Evolutionary conservation across 176 grass and related monocot species (phyloP), one percentile per base, ranked within the genome.

Genomic region (Oryza glaberrima): DNA sequence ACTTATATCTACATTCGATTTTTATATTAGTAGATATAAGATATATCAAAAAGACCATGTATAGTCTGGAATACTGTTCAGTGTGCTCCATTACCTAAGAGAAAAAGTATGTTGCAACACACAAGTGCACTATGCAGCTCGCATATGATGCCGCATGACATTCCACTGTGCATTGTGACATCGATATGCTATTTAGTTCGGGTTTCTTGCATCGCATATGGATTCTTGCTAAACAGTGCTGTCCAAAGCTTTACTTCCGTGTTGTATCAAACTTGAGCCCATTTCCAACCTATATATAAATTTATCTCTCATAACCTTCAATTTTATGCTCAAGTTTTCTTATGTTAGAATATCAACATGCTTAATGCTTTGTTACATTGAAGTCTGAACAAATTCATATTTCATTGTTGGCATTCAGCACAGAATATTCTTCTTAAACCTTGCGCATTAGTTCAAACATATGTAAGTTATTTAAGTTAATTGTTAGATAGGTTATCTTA

Each of bases 241-340:
- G 9, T 10, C 2, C 20, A 61, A n/a, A 61, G 54, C 54, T 60
- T 60, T 60, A 60, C 16, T n/a, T n/a, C 11, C 8, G 17, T 60
- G 54, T 60, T 20, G 5, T 12, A 8, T 61, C 9, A 0, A n/a
- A 61, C 8, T 61, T 61, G 3, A 9, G 56, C 19, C 56, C 56
- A n/a, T 22, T 22, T 61, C 7, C 15, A 47, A 34, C 15, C 9
- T 73, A 30, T 88, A 43, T 73, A 30, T 88, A 54, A 65, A 45
- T 47, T 56, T 77, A 72, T n/a, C 66, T 58, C 11, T 11, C 60
- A 40, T 23, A 67, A 26, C 23, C 0, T 4, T 69, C 23, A 11
- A 17, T 69, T 69, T 1, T 44, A 6, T 20, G 4, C 25, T 41
- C 5, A 38, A 38, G 5, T 38, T 38, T 38, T 38, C 36, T 38